Conservation (phyloP, 768 basidiomycete genomes). For the Candolleomyces eurysporus region DNA sequence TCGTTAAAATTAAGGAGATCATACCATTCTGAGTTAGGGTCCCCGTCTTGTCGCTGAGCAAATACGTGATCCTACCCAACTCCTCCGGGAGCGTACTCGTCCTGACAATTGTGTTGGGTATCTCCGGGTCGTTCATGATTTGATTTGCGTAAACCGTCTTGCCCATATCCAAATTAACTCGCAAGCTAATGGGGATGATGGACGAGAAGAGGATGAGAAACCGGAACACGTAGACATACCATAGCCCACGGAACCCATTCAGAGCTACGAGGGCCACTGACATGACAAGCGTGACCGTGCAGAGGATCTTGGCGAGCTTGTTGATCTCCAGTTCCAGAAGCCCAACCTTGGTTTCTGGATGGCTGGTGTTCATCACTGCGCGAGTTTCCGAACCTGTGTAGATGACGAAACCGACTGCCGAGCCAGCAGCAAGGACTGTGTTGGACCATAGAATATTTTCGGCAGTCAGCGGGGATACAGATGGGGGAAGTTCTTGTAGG, state of each 20-base stretch:
- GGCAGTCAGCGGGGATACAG: conserved; percentile 83
- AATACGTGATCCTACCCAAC: conserved; percentile 90
- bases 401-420: conserved; percentile 87
- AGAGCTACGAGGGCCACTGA: conserved; percentile 91
- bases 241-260: conserved; percentile 92
- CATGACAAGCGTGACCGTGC: conserved; percentile 88
- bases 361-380: conserved; percentile 98
- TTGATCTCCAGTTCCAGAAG: conserved; percentile 94
- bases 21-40: conserved; percentile 95
- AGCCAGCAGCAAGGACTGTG: conserved; percentile 94
- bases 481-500: conserved; percentile 42
- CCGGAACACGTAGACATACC: conserved; percentile 95
- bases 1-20: not conserved
- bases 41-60: conserved; percentile 97
- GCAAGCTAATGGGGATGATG: conserved; percentile 97
- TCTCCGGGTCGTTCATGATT: conserved; percentile 91
- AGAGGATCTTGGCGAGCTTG: conserved; percentile 94
- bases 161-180: conserved; percentile 99
- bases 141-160: conserved; percentile 97
- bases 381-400: conserved; percentile 95
- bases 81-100: conserved; percentile 98
- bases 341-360: conserved; percentile 93
- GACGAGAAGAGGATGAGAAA: conserved; percentile 98
- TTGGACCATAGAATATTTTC: conserved; percentile 98
- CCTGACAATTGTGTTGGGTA: conserved; percentile 92